A percentile compares a stretch with the other conserved stretches of the same genome.
Conservation (phyloP, 176 grass and related monocot species). For the Aegilops longissima region DNA sequence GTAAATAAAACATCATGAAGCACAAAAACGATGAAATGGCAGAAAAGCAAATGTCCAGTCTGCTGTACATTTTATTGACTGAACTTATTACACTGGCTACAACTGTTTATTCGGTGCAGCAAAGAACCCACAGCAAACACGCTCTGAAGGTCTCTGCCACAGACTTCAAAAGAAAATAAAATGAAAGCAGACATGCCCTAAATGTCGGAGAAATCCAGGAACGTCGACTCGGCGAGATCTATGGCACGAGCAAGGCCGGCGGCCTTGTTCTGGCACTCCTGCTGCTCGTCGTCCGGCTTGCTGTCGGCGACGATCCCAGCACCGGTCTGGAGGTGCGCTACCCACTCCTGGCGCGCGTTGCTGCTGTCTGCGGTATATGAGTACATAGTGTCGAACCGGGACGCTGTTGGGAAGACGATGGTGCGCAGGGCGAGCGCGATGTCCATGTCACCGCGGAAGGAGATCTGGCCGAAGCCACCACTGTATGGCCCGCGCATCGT, state of each 20-base stretch:
- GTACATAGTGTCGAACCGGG: constrained; percentile 60
- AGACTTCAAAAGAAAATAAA: background rate
- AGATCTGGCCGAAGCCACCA: constrained; percentile 78
- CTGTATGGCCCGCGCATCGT: constrained; percentile 73
- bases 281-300: constrained; percentile 65
- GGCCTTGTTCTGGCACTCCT: constrained; percentile 83
- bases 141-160: background rate
- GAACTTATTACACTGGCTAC: background rate
- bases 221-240: constrained; percentile 78
- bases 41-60: background rate
- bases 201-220: constrained; percentile 21
- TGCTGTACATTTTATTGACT: constrained; percentile 31
- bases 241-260: constrained; percentile 60
- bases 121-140: background rate
- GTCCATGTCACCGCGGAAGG: constrained; percentile 77
- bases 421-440: constrained; percentile 79
- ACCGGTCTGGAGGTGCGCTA: constrained; percentile 73
- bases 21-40: too few relatives aligned
- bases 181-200: background rate
- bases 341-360: constrained; percentile 59
- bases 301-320: constrained; percentile 85
- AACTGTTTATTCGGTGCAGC: background rate
- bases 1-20: background rate
- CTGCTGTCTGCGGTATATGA: constrained; percentile 27
- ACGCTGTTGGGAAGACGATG: constrained; percentile 57